Evolutionary conservation across 306 rosid genomes (phyloP), one percentile per base, ranked within the genome.

Genomic region (Malus orientalis): DNA sequence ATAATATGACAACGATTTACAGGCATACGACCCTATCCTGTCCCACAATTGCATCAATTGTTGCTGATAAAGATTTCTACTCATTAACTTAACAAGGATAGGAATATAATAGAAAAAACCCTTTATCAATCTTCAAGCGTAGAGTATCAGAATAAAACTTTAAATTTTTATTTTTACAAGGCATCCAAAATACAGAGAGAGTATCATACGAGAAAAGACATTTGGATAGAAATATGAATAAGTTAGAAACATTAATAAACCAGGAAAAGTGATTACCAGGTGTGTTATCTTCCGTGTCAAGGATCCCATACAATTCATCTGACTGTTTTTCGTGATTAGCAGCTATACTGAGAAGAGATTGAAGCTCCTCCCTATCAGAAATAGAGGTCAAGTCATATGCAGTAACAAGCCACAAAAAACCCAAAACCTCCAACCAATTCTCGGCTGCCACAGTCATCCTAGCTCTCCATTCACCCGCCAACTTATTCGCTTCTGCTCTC

Each of bases 401-500:
- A 73, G 84, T 82, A 23, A 87, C 67, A 33, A 89, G 80, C 74
- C 74, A 75, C 78, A 86, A 73, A 76, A 89, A 86, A 44, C 86
- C 86, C 75, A 87, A 66, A 10, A 83, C 88, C 65, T 83, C 93
- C 75, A 81, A 76, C n/a, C 60, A 27, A 38, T 77, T 72, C 10
- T 76, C 82, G 25, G 61, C 13, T 2, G 47, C 58, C 22, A 23
- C 42, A 20, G 33, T 75, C 83, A 85, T 71, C 75, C 69, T 83
- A 51, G 55, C 82, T 64, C 80, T 82, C 93, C 93, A 89, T 42
- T 73, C 74, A 64, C 40, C 76, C 2, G 89, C 91, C 70, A 87
- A 60, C 72, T 69, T 76, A 23, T 62, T 42, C 70, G 88, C 87
- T 62, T 81, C 85, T 75, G 73, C 82, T 76, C 73, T 83, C 69